Evolutionary conservation across 164 flowering plant genomes (phyloP), one percentile per base, ranked within the genome.

Genomic region (Taxillus chinensis): DNA sequence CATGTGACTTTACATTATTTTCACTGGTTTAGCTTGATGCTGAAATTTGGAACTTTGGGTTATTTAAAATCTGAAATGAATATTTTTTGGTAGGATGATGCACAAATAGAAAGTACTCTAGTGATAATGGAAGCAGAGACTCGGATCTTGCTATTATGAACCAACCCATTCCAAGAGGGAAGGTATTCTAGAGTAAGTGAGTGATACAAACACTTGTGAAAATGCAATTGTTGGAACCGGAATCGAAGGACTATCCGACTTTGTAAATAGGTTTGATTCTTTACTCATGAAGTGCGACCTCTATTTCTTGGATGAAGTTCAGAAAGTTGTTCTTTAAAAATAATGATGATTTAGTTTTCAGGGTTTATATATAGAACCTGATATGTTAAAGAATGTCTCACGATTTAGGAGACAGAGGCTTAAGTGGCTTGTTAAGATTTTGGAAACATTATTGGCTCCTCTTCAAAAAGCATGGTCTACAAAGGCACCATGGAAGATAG

Each of bases 391-490:
- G 72, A 85, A 85, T 68, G 86, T 93, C 3, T 10, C 13, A 51
- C 78, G 71, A 64, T 86, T 79, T 74, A 80, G 70, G 68, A 77
- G 98, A 65, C 90, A 88, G 71, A 97, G 86, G 52, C 97, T 93
- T 62, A 93, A 81, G 85, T 88, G 48, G 96, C 98, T 3, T 93
- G 98, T 70, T 97, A 90, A 80, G 98, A 93, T 74, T 93, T 93
- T 71, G 88, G 98, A 79, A 93, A 93, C 74, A 90, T 93, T 11
- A 93, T 93, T 68, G 98, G 92, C 65, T 83, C 95, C 53, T 93
- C 96, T n/a, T 82, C 90, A 7, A 95, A 90, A 62, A 90, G 96
- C 71, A 61, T 83, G 41, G 83, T 88, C 39, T 93, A 93, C 70
- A 93, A 93, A 68, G 98, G 98, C 42, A 86, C 69, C 57, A 72